Conservation (phyloP, 192 early-diverging fungal species). For the Backusella morwellensis region DNA sequence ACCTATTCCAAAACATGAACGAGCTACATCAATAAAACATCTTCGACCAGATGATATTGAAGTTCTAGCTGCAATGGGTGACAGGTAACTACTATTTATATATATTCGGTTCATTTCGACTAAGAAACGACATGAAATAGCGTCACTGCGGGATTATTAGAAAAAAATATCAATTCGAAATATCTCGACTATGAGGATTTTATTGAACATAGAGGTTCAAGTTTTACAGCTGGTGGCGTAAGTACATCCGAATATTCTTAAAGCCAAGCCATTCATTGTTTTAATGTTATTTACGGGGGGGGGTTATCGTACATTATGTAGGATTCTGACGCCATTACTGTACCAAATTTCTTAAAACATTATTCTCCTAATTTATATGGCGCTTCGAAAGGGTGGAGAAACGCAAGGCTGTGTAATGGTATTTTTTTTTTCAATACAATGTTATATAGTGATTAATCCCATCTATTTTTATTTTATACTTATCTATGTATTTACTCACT, state of each 20-base stretch:
- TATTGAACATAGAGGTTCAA: slow-evolving; percentile 41
- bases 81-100: not conserved
- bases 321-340: slow-evolving; percentile 29
- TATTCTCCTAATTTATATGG: slow-evolving; percentile 45
- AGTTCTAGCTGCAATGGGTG: slow-evolving; percentile 12
- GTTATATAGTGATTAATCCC: not conserved
- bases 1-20: not conserved
- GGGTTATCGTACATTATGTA: slow-evolving; percentile 2
- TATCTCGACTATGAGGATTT: not conserved
- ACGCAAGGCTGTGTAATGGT: not conserved
- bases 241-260: not conserved
- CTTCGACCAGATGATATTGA: slow-evolving; percentile 10
- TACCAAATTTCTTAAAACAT: slow-evolving; percentile 45
- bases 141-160: slow-evolving; percentile 6
- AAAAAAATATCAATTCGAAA: not conserved
- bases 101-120: not conserved
- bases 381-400: slow-evolving; percentile 33
- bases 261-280: not conserved
- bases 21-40: not conserved
- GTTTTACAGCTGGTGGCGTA: slow-evolving; percentile 53
- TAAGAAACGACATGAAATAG: not conserved
- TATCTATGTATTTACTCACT: not conserved
- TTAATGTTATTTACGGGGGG: not conserved
- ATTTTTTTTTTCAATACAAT: not conserved
- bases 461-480: not conserved